A percentile compares a stretch with the other conserved stretches of the same genome.
Conservation (phyloP, 163 green algal species). For the Trebouxiophyceae sp. region DNA sequence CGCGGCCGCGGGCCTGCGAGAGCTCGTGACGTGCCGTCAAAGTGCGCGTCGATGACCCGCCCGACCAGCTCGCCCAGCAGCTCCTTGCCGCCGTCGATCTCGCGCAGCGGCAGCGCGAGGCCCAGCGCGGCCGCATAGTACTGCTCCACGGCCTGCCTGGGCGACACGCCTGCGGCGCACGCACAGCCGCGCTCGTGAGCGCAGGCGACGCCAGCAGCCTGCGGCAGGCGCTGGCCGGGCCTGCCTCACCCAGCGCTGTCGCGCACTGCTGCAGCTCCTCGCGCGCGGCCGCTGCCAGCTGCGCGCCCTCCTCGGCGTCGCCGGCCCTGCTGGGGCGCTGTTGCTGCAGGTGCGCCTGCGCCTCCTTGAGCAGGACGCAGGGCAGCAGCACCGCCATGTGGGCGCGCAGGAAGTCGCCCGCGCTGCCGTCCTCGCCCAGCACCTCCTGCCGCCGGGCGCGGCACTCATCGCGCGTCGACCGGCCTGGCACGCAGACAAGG, state of each 20-base stretch:
- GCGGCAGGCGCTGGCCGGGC: neutral
- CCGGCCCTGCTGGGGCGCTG: neutral
- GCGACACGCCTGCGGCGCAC: neutral
- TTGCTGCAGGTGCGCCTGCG: neutral
- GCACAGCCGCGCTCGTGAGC: neutral
- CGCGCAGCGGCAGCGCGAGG: too few species aligned
- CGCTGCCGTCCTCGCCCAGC: slow-evolving; percentile 1
- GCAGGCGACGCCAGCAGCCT: neutral
- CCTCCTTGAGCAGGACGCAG: neutral
- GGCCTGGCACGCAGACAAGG: neutral
- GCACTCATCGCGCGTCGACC: too few species aligned
- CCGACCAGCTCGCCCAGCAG: neutral
- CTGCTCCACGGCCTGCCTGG: neutral
- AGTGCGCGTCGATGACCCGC: too few species aligned
- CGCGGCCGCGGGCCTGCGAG: too few species aligned
- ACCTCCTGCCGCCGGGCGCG: neutral
- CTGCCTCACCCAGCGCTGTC: neutral
- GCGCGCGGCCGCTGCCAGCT: neutral
- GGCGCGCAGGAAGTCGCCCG: neutral
- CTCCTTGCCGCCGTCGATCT: too few species aligned
- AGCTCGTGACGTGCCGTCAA: too few species aligned
- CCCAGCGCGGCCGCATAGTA: neutral
- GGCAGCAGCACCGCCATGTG: neutral
- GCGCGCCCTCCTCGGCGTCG: neutral
- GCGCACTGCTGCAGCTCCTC: neutral